These are phyloP conservation scores for Volutella citrinella DNA, from an alignment of 2,329 filamentous ascomycete genomes.

Conservation along the genomic window DNA sequence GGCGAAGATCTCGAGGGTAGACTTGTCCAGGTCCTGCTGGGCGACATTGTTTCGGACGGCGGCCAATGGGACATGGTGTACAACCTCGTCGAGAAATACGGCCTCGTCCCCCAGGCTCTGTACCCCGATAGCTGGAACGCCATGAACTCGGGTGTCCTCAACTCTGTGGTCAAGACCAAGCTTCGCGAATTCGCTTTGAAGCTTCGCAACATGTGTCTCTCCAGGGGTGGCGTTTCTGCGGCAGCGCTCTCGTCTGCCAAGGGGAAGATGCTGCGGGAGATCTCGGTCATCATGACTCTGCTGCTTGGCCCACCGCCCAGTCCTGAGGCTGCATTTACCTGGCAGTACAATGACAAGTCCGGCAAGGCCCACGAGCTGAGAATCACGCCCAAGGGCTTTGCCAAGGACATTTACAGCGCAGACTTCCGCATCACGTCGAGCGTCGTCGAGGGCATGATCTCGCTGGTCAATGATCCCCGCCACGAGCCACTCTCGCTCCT, in stretches of 20 bases:
- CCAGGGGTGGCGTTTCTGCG: conserved; percentile 28
- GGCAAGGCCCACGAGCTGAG: conserved; percentile 61
- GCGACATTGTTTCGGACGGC: conserved; percentile 70
- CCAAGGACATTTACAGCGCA: conserved; percentile 62
- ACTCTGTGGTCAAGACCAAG: conserved; percentile 75
- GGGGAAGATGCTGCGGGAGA: conserved; percentile 72
- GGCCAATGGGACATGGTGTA: conserved; percentile 93
- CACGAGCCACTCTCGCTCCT: conserved; percentile 70
- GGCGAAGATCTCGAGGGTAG: conserved; percentile 68
- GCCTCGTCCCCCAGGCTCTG: conserved; percentile 75
- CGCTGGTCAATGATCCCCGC: conserved; percentile 81
- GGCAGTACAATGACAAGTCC: conserved; percentile 73
- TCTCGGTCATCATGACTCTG: conserved; percentile 78
- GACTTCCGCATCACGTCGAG: conserved; percentile 56
- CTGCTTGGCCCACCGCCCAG: conserved; percentile 77
- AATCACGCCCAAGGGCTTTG: conserved; percentile 69
- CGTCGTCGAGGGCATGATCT: conserved; percentile 69
- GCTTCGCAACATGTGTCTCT: conserved; percentile 56
- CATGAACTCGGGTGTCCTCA: conserved; percentile 65
- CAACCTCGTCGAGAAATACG: conserved; percentile 83
- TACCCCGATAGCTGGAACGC: conserved; percentile 85
- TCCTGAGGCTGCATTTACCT: conserved; percentile 67
- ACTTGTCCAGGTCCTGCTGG: conserved; percentile 67
- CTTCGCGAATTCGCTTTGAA: conserved; percentile 80
- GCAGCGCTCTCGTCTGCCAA: conserved; percentile 53